Evolutionary conservation across 2,329 filamentous ascomycete genomes (phyloP).

Genomic region (Fusarium nelsonii): DNA sequence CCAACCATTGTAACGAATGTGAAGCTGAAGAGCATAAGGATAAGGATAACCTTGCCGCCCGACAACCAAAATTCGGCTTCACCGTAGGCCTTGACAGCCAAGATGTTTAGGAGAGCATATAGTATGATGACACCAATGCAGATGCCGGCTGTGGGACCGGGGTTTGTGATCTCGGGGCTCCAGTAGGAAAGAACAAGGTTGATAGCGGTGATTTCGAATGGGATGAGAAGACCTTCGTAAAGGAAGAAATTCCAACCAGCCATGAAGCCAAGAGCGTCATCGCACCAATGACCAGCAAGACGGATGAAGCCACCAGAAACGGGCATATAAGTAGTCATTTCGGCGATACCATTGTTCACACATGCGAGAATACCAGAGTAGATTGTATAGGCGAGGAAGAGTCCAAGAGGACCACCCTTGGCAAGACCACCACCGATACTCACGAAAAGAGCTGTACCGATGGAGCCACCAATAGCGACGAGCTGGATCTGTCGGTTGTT

Average conservation of each 20-base stretch:
- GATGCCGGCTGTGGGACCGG: constrained; percentile 74
- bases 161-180: constrained; percentile 63
- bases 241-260: constrained; percentile 61
- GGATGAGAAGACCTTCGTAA: constrained; percentile 59
- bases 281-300: constrained; percentile 73
- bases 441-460: constrained; percentile 71
- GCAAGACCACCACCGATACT: constrained; percentile 69
- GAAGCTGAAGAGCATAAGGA: constrained; percentile 75
- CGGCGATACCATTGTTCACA: constrained; percentile 74
- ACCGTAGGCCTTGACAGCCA: constrained; percentile 75
- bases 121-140: constrained; percentile 67
- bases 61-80: constrained; percentile 79
- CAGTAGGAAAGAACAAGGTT: constrained; percentile 59
- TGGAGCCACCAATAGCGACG: constrained; percentile 69
- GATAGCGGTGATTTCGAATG: constrained; percentile 59
- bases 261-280: constrained; percentile 72
- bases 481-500: constrained; percentile 69
- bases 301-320: constrained; percentile 74
- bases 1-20: constrained; percentile 86
- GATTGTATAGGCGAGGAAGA: constrained; percentile 70
- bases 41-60: constrained; percentile 73
- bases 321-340: constrained; percentile 74
- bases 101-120: constrained; percentile 71
- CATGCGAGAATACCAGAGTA: constrained; percentile 68
- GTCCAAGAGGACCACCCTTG: constrained; percentile 59